Base-by-base conservation (phyloP, 495 filamentous ascomycete genomes). In the Podospora sp. region DNA sequence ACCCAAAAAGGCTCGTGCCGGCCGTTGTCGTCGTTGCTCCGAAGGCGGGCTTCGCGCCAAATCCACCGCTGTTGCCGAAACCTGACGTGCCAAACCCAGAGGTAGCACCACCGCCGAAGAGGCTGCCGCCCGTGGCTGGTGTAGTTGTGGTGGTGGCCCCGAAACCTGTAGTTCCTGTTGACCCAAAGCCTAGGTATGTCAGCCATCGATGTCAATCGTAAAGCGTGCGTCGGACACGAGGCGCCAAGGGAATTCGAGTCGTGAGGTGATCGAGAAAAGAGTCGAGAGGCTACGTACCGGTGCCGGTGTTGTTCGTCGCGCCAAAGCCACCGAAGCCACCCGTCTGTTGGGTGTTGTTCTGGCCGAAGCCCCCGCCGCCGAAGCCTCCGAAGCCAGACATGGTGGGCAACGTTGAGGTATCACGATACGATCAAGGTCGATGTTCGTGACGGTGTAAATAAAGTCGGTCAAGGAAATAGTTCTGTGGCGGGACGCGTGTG, bases 291-390 rank as follows among this genome's bases (percentile, higher is more conserved):
- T 12, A 83, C 79, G 62, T 79, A 83, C 81, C 81, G 76, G 77
- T 72, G 60, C 60, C 78, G 46, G 77, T 75, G 65, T 72, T 84
- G 71, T 80, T 85, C 73, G 80, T 88, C 20, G 82, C 67, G 63
- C 87, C 86, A 74, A 90, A 83, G 22, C 81, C 81, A 53, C 82
- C 77, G 70, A 84, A 90, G 64, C 82, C 84, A 68, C 81, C 81
- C 62, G 81, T 80, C 74, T 86, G 83, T 49, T 84, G 79, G 72
- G 86, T 87, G 68, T 82, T 86, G 56, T 71, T 71, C 71, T 85
- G 81, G 73, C 88, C 88, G 76, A 90, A 90, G 72, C 85, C 85
- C 76, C 80, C 82, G 67, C 81, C 77, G 67, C 78, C 77, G 72
- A 82, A 68, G 60, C 67, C 69, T 56, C 81, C 79, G 71, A 85